Evolutionary conservation across 1,139 yeast genomes (phyloP).

Genomic region (Kodamaea fungicola): DNA sequence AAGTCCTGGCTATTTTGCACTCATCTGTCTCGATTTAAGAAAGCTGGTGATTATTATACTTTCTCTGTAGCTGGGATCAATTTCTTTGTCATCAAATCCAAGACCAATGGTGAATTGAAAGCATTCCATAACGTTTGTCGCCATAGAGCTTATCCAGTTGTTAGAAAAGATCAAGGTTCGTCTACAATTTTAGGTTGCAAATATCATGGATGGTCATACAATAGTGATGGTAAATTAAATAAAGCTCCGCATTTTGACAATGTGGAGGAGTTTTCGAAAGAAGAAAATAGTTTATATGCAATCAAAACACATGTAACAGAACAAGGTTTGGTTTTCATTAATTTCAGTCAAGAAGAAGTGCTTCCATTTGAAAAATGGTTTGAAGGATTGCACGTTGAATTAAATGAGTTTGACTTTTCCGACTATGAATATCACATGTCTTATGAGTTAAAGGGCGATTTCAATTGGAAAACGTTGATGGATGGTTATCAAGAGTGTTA

Average conservation of each 20-base stretch:
- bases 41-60: conserved; percentile 55
- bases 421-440: conserved; percentile 66
- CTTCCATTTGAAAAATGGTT: conserved; percentile 52
- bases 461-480: conserved; percentile 66
- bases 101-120: conserved; percentile 45
- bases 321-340: conserved; percentile 56
- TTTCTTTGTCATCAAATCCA: conserved; percentile 54
- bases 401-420: conserved; percentile 54
- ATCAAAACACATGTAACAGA: conserved; percentile 52
- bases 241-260: conserved; percentile 62
- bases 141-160: conserved; percentile 61
- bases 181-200: conserved; percentile 55
- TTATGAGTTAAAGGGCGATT: conserved; percentile 59
- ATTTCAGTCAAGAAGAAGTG: conserved; percentile 37
- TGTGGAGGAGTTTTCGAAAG: conserved; percentile 55
- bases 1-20: conserved; percentile 55
- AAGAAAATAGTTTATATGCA: conserved; percentile 52
- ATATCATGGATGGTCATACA: conserved; percentile 67
- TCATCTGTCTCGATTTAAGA: conserved; percentile 48
- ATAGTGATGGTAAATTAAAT: conserved; percentile 52
- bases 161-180: conserved; percentile 56
- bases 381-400: conserved; percentile 46
- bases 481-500: conserved; percentile 67
- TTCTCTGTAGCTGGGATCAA: conserved; percentile 51
- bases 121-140: conserved; percentile 66